Evolutionary conservation across 352 stramenopile species (phyloP).

Genomic region (Globisporangium lucens): DNA sequence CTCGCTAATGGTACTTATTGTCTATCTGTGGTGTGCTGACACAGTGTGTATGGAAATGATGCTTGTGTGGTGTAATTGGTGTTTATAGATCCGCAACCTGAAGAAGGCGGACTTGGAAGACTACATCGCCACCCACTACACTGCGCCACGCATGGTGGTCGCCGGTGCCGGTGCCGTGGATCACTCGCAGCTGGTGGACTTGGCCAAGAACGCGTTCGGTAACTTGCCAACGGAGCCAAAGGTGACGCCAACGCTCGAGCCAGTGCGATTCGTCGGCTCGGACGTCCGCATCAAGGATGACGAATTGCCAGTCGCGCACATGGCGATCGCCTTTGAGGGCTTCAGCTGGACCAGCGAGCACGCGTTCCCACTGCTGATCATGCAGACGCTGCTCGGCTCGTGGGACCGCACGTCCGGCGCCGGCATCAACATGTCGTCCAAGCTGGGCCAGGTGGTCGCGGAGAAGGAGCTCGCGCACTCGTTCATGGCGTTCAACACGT

Average conservation of each 20-base stretch:
- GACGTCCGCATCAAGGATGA: conserved; percentile 93
- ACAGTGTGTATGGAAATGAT: conserved; percentile 36
- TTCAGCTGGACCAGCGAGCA: conserved; percentile 98
- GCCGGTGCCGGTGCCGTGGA: conserved; percentile 97
- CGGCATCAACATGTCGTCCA: conserved; percentile 94
- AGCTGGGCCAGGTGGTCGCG: conserved; percentile 96
- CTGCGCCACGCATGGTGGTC: conserved; percentile 98
- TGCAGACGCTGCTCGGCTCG: conserved; percentile 93
- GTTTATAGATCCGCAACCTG: conserved; percentile 86
- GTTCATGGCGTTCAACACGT: conserved; percentile 99
- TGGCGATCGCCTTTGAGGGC: conserved; percentile 97
- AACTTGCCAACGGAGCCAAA: conserved; percentile 82
- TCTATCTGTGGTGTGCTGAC: neutral
- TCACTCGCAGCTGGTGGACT: conserved; percentile 96
- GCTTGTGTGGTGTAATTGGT: neutral
- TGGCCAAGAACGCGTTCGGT: conserved; percentile 97
- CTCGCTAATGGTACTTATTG: neutral
- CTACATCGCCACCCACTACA: conserved; percentile 99
- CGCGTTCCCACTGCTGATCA: conserved; percentile 98
- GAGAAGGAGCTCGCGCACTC: conserved; percentile 96
- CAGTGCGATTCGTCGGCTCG: conserved; percentile 84
- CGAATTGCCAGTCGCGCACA: conserved; percentile 86
- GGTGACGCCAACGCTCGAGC: conserved; percentile 66
- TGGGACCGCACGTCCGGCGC: conserved; percentile 91
- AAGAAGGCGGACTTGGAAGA: conserved; percentile 93